Evolutionary conservation across 257 asterid genomes (phyloP).

Genomic region (Catharanthus roseus): DNA sequence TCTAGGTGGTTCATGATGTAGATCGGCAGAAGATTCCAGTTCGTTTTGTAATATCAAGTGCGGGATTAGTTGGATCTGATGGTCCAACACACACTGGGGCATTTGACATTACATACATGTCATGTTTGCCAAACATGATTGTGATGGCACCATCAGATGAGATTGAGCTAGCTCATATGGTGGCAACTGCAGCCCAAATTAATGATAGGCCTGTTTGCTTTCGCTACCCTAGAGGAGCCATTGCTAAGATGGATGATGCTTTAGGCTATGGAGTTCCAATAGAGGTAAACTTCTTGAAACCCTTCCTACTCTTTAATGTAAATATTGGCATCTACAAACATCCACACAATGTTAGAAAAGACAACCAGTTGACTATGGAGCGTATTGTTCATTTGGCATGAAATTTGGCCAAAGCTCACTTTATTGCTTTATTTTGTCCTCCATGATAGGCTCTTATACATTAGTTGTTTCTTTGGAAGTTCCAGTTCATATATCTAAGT

Average conservation of each 20-base stretch:
- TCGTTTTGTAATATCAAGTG: conserved; percentile 69
- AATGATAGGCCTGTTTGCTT: conserved; percentile 77
- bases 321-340: not conserved
- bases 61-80: conserved; percentile 76
- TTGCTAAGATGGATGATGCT: conserved; percentile 30
- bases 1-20: conserved; percentile 81
- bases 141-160: conserved; percentile 97
- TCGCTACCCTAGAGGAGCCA: conserved; percentile 78
- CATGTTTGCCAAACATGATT: conserved; percentile 90
- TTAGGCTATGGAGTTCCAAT: conserved; percentile 40
- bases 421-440: not conserved
- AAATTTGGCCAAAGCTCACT: not conserved
- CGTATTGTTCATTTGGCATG: not conserved
- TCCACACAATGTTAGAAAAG: not conserved
- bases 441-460: not conserved
- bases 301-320: not conserved
- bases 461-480: not conserved
- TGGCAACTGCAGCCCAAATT: conserved; percentile 58
- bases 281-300: conserved; percentile 41
- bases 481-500: too few relatives aligned
- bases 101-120: conserved; percentile 78
- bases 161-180: conserved; percentile 74
- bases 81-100: conserved; percentile 78
- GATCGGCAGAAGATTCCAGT: conserved; percentile 84
- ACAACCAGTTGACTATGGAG: not conserved